A percentile compares a stretch with the other conserved stretches of the same genome.
Evolutionary conservation across 805 yeast genomes (phyloP).

Genomic region (Barnettozyma populi): DNA sequence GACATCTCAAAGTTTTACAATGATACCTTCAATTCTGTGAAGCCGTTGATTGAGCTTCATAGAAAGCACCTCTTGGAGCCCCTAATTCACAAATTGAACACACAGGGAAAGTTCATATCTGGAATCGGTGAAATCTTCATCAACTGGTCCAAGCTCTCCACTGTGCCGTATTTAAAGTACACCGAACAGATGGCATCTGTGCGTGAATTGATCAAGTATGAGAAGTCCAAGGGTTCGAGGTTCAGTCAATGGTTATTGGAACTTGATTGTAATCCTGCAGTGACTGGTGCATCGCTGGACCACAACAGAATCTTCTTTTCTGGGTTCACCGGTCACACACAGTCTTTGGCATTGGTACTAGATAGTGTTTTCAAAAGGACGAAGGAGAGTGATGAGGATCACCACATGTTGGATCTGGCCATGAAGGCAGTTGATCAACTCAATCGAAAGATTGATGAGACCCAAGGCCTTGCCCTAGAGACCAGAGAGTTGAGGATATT

Average conservation of each 20-base stretch:
- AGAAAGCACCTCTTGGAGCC: slow-evolving; percentile 50
- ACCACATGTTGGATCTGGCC: slow-evolving; percentile 44
- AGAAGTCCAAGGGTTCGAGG: slow-evolving; percentile 32
- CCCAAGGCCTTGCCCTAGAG: slow-evolving; percentile 57
- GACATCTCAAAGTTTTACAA: slow-evolving; percentile 51
- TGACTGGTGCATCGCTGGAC: slow-evolving; percentile 37
- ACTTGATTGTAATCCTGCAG: slow-evolving; percentile 43
- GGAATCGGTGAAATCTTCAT: slow-evolving; percentile 58
- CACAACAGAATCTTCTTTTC: slow-evolving; percentile 52
- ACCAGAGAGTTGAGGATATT: slow-evolving; percentile 48
- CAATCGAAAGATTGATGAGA: slow-evolving; percentile 55
- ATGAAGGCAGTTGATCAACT: slow-evolving; percentile 48
- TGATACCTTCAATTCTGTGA: slow-evolving; percentile 53
- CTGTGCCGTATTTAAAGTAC: slow-evolving; percentile 48
- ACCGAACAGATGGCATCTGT: slow-evolving; percentile 58
- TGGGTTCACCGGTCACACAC: slow-evolving; percentile 50
- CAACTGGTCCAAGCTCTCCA: slow-evolving; percentile 59
- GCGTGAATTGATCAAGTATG: slow-evolving; percentile 48
- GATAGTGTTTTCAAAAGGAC: slow-evolving; percentile 50
- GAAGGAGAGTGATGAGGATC: slow-evolving; percentile 45
- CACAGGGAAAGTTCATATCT: slow-evolving; percentile 62
- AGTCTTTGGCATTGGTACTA: slow-evolving; percentile 57
- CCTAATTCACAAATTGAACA: slow-evolving; percentile 46
- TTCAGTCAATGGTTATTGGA: slow-evolving; percentile 56
- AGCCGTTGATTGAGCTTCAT: slow-evolving; percentile 52